These are phyloP conservation scores for Manihot esculenta DNA, from an alignment of 441 rosid species.

Conservation along the genomic window DNA sequence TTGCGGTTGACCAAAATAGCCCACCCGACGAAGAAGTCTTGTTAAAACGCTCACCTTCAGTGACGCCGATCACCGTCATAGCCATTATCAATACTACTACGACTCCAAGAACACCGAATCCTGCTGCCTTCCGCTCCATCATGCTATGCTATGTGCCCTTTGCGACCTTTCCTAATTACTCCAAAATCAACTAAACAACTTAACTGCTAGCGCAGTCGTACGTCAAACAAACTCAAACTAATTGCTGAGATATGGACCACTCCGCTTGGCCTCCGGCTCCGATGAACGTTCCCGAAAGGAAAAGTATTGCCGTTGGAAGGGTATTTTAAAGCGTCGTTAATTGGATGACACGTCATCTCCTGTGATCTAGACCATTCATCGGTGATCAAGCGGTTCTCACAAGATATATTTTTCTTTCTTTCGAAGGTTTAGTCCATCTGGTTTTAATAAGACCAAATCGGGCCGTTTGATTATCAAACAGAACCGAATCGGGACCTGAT, in stretches of 20 bases:
- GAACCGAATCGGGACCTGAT: too few species aligned
- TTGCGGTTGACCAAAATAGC: constrained; percentile 51
- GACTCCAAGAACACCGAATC: neutral
- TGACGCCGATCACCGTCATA: constrained; percentile 14
- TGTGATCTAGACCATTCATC: constrained; percentile 24
- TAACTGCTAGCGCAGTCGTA: neutral
- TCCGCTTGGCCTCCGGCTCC: neutral
- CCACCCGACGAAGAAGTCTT: constrained; percentile 36
- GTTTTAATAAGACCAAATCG: too few species aligned
- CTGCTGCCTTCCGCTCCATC: neutral
- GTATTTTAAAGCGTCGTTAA: too few species aligned
- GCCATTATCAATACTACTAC: constrained; percentile 10
- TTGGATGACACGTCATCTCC: constrained; percentile 23
- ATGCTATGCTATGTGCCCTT: neutral
- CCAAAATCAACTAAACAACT: neutral
- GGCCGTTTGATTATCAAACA: too few species aligned
- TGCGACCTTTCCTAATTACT: neutral
- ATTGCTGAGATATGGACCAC: neutral
- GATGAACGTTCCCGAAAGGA: neutral
- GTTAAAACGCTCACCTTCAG: constrained; percentile 39
- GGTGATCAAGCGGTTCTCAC: constrained; percentile 8
- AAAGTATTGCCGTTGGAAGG: neutral
- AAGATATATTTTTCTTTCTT: too few species aligned
- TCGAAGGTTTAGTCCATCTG: too few species aligned
- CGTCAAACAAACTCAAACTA: neutral